Base-by-base conservation (phyloP, 129 eudicot species). In the Solidago caesia region DNA sequence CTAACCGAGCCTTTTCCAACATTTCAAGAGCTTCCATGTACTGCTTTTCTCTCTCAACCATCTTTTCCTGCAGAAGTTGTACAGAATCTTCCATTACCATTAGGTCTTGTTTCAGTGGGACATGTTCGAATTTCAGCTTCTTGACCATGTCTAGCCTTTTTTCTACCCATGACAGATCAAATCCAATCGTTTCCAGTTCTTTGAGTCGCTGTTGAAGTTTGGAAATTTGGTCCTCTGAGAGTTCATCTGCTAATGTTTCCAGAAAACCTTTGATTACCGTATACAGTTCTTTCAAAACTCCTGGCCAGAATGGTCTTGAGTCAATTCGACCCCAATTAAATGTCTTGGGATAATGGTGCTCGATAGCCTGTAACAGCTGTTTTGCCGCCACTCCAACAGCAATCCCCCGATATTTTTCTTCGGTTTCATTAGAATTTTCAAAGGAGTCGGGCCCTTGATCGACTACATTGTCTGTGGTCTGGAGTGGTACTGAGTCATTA, bases 151-250 rank as follows among this genome's bases (percentile, higher is more conserved):
- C 59, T 25, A 68, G 44, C 59, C 73, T 26, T 21, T 47, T 68
- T 13, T 33, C 58, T 16, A 58, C 73, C 73, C 73, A 68, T 25
- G 73, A 68, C 13, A 68, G 73, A 68, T 68, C 73, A 21, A 68
- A 68, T 10, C 57, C 57, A 68, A 47, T 26, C 41, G 15, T 21
- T 8, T 48, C 12, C 6, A 68, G 43, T 6, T 46, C 73, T 4
- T 6, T 1, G 5, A 68, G 58, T 9, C 6, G 58, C 43, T 68
- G 41, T 26, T 26, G 2, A 12, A 68, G 33, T 16, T 15, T 11
- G 41, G 57, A 46, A 11, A 68, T 68, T 4, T 21, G n/a, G 44
- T 68, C 59, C 16, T 68, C 44, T 16, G 8, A 4, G 11, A 68
- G 33, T 25, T 11, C 8, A 11, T 47, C 73, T 14, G 25, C 16